Conservation (phyloP, 1,139 yeast genomes). For the Protomyces gravidus region DNA sequence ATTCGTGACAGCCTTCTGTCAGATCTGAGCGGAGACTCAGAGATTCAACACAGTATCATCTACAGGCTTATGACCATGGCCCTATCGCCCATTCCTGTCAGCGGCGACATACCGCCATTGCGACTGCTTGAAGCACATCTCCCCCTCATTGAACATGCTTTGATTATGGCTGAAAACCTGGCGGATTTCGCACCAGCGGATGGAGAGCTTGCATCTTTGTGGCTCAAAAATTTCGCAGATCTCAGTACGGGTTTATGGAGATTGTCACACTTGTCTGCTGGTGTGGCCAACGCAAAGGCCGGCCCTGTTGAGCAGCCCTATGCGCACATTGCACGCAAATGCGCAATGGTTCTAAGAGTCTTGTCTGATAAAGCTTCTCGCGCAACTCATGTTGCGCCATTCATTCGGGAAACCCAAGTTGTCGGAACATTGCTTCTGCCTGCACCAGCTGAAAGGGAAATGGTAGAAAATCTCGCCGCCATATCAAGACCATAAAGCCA, state of each 20-base stretch:
- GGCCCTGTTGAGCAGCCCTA: not conserved
- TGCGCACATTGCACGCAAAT: not conserved
- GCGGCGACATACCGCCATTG: not conserved
- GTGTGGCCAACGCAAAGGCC: not conserved
- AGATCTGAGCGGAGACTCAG: not conserved
- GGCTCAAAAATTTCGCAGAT: not conserved
- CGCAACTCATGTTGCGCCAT: not conserved
- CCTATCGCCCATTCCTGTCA: not conserved
- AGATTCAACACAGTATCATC: not conserved
- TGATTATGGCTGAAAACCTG: slow-evolving; percentile 11
- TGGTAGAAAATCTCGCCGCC: not conserved
- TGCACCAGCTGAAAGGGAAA: not conserved
- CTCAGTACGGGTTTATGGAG: not conserved
- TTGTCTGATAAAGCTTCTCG: not conserved
- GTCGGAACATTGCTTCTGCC: not conserved
- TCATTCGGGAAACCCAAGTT: not conserved
- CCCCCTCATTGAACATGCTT: slow-evolving; percentile 13
- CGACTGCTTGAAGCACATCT: not conserved
- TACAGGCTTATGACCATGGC: slow-evolving; percentile 6
- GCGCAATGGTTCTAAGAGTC: not conserved
- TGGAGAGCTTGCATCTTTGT: not conserved
- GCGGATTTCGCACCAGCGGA: not conserved
- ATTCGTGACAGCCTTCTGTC: not conserved
- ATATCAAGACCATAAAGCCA: too few relatives aligned
- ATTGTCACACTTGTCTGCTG: not conserved